Evolutionary conservation across 2,329 filamentous ascomycete species (phyloP), one percentile per base, ranked within the genome.

Genomic region (Pseudogymnoascus sp.): DNA sequence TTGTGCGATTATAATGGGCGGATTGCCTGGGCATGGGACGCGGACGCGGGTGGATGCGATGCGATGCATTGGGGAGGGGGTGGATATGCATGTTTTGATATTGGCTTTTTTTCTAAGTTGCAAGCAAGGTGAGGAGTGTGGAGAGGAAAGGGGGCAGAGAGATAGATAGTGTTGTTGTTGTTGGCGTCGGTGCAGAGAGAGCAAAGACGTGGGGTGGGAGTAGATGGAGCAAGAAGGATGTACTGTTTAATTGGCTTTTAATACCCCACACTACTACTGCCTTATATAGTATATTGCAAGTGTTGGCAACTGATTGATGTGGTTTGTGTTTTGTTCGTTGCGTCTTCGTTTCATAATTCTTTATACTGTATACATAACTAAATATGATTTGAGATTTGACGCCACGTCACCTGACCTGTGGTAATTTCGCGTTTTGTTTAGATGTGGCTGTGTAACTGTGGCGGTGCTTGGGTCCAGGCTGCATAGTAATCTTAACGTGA

Each of bases 251-350:
- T 53, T 53, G 47, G 47, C 47, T 33, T 53, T 53, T 53, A 53
- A 53, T 53, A 53, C 47, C 47, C 47, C 47, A 33, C 47, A 53
- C 47, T 53, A 53, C 47, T 53, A 33, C 47, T 33, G 47, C 47
- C 47, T 53, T 53, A 53, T 53, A 53, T 53, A 53, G 47, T 53
- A 53, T 53, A 53, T 53, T 53, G 47, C 28, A 53, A 53, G 47
- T 53, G 47, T 53, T 53, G 47, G 47, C 47, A 1, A 33, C 47
- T 28, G 33, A 15, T n/a, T n/a, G n/a, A n/a, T n/a, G n/a, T n/a
- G n/a, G n/a, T n/a, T n/a, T n/a, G n/a, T n/a, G n/a, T 15, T 53
- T 53, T 20, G 12, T 28, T 7, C 14, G 28, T 15, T 7, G 41
- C 28, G 22, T 15, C 41, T 15, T 50, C 7, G 28, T 50, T 14